A percentile compares a stretch with the other conserved stretches of the same genome.
Evolutionary conservation across 495 filamentous ascomycete genomes (phyloP).

Genomic region (Margaritispora aquatica): DNA sequence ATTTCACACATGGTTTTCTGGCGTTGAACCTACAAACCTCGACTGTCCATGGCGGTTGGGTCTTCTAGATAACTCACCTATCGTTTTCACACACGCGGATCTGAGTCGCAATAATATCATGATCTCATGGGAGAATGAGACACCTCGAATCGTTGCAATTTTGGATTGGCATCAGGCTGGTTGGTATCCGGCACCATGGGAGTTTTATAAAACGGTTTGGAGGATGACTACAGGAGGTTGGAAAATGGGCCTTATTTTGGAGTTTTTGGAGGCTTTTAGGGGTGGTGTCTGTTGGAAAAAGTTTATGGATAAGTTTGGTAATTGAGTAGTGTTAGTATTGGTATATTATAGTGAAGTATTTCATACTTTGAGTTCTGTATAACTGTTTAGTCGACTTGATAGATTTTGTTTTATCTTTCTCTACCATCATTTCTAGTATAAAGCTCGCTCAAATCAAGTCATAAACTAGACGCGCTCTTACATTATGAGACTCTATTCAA

Average conservation of each 20-base stretch:
- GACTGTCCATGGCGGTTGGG: conserved; percentile 33
- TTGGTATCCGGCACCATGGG: conserved; percentile 43
- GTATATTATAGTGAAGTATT: too few relatives aligned
- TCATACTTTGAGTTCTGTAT: too few relatives aligned
- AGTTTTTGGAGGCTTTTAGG: conserved; percentile 9
- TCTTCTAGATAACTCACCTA: conserved; percentile 35
- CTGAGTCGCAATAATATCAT: conserved; percentile 42
- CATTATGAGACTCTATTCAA: too few relatives aligned
- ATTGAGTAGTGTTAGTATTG: too few relatives aligned
- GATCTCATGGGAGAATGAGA: conserved; percentile 19
- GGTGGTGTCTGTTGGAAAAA: conserved; percentile 11
- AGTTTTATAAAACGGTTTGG: conserved; percentile 35
- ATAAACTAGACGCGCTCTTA: too few relatives aligned
- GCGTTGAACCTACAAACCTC: conserved; percentile 10
- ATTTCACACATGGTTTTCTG: conserved; percentile 16
- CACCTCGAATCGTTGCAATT: conserved; percentile 30
- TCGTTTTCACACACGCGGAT: conserved; percentile 42
- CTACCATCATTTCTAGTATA: too few relatives aligned
- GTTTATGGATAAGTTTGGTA: neutral
- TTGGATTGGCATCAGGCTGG: conserved; percentile 45
- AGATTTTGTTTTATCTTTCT: too few relatives aligned
- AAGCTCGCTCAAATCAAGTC: too few relatives aligned
- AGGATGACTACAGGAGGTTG: neutral
- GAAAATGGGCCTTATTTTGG: conserved; percentile 5
- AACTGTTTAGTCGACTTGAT: too few relatives aligned